Evolutionary conservation across 1,284 basidiomycete genomes (phyloP).

Genomic region (Filobasidium uniguttulatum): DNA sequence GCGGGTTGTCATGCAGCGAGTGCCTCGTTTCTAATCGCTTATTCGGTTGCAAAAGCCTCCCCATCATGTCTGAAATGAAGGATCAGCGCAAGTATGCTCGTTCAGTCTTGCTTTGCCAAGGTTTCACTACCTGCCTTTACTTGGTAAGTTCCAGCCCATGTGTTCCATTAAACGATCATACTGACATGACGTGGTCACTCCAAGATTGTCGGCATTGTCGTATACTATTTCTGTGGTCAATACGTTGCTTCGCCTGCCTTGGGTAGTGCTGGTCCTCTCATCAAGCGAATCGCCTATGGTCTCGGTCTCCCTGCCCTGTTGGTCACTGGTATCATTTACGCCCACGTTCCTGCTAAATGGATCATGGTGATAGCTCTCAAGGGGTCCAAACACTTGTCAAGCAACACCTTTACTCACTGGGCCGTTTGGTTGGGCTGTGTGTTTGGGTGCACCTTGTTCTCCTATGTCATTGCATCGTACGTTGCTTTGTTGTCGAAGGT

Average conservation of each 20-base stretch:
- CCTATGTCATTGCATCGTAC: slow-evolving; percentile 49
- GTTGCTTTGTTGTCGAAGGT: background rate
- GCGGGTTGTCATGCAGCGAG: no score
- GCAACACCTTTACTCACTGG: slow-evolving; percentile 50
- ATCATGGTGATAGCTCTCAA: slow-evolving; percentile 50
- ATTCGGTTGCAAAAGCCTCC: no score
- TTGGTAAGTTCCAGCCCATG: slow-evolving; percentile 1
- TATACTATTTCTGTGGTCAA: slow-evolving; percentile 27
- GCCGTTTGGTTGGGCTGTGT: slow-evolving; percentile 44
- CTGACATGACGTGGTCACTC: background rate
- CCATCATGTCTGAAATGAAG: slow-evolving; percentile 20
- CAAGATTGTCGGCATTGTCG: slow-evolving; percentile 14
- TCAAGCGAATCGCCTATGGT: slow-evolving; percentile 36
- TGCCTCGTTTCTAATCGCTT: background rate
- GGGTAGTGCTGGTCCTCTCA: slow-evolving; percentile 26
- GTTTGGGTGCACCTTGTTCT: slow-evolving; percentile 39
- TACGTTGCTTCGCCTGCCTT: slow-evolving; percentile 29
- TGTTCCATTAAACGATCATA: background rate
- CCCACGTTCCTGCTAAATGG: slow-evolving; percentile 44
- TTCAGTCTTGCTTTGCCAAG: slow-evolving; percentile 17
- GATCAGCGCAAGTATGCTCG: slow-evolving; percentile 21
- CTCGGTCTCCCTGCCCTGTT: slow-evolving; percentile 30
- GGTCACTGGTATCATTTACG: slow-evolving; percentile 16
- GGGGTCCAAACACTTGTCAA: slow-evolving; percentile 46
- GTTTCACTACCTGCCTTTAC: slow-evolving; percentile 10